Evolutionary conservation across 805 yeast genomes (phyloP), one percentile per base, ranked within the genome.

Genomic region (Starmerella sp.): DNA sequence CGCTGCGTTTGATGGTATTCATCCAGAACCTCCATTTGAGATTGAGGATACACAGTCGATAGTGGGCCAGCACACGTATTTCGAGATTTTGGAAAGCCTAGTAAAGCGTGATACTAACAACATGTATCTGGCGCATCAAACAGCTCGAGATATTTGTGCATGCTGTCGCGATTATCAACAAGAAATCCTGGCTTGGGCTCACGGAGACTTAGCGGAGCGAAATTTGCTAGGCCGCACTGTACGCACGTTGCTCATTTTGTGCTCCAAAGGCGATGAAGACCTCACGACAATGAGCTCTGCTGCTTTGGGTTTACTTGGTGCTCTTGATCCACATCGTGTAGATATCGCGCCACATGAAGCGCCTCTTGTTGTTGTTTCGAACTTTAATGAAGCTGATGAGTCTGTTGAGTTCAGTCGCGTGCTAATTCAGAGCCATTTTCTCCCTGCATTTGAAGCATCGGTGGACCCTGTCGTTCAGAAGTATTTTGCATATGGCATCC

Each of bases 371-470:
- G 69, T 84, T 4, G 73, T 83, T 0, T 76, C 78, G 45, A 85
- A 86, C 63, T 81, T 91, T 64, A 77, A 73, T 36, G 81, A 80
- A 47, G 74, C 73, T 30, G 67, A 66, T 5, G 96, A 90, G 62
- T 78, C 79, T n/a, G 72, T 79, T 2, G 74, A 73, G 11, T 87
- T 91, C 63, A 73, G 88, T 35, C 71, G 79, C 4, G 74, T 76
- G 61, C 79, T 90, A 49, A 72, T 90, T 36, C 83, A 86, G 57
- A 76, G 78, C 53, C 75, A 80, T 56, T 73, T 93, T n/a, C 84
- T 90, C 8, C 88, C 86, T 36, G 80, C 88, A 1, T 90, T 89
- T 68, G 83, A 95, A 81, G 89, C 96, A 0, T 84, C 96, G 1
- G 85, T 84, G 36, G 89, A 89, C 64, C 96, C 97, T 0, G 78